These are phyloP conservation scores for Penicillium argentinense DNA, from an alignment of 495 filamentous ascomycete genomes.

Conservation along the genomic window DNA sequence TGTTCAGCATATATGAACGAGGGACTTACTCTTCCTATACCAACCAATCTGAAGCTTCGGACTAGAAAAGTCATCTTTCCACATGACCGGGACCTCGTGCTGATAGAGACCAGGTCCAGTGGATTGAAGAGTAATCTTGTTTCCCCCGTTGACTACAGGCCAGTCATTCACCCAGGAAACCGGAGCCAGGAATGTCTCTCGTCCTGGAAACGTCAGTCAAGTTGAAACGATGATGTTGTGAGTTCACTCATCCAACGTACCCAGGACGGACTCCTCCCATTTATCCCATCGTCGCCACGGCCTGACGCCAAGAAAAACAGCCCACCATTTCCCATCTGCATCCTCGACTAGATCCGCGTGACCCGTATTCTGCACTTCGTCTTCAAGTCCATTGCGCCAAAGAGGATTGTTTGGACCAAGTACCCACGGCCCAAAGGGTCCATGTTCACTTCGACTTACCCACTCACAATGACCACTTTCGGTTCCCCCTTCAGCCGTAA, in stretches of 20 bases:
- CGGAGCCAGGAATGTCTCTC: constrained; percentile 48
- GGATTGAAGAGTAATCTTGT: constrained; percentile 39
- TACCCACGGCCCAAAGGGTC: constrained; percentile 58
- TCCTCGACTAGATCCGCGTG: constrained; percentile 50
- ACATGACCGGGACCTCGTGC: constrained; percentile 18
- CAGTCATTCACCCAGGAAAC: constrained; percentile 49
- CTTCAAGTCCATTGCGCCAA: constrained; percentile 34
- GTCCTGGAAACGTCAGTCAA: constrained; percentile 23
- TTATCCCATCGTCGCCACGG: constrained; percentile 22
- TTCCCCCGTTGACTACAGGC: constrained; percentile 46
- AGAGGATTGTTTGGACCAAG: constrained; percentile 36
- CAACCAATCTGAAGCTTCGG: constrained; percentile 32
- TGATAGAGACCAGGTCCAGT: constrained; percentile 30
- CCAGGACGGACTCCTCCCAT: constrained; percentile 42
- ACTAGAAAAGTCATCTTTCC: constrained; percentile 42
- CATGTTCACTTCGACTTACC: constrained; percentile 37
- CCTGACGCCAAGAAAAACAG: constrained; percentile 44
- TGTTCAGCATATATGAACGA: not conserved
- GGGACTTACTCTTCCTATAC: constrained; percentile 42
- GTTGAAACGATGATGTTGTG: too few relatives aligned
- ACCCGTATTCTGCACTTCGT: constrained; percentile 42
- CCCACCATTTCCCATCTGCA: constrained; percentile 44
- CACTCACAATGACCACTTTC: constrained; percentile 53
- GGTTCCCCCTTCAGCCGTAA: constrained; percentile 68
- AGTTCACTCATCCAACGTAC: constrained; percentile 11